Base-by-base conservation (phyloP, 176 grass and related monocot species). In the Olyra latifolia region DNA sequence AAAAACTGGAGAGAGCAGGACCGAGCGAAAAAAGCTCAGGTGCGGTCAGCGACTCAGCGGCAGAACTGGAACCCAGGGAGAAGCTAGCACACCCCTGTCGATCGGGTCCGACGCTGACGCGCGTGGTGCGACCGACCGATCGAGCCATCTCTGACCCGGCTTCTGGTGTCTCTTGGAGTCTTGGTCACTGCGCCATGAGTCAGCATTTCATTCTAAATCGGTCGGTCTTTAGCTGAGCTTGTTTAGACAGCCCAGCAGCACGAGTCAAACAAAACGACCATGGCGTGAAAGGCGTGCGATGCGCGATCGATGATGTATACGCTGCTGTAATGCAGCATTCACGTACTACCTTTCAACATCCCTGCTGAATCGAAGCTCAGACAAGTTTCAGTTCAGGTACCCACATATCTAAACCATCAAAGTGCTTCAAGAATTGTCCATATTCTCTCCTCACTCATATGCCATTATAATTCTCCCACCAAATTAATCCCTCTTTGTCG, bases 41-140 rank as follows among this genome's bases (percentile, higher is more conserved):
- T 29, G 57, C n/a, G n/a, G n/a, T n/a, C n/a, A n/a, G n/a, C n/a
- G 62, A 67, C 71, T 77, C 63, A 82, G 55, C 32, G 55, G 71
- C 69, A 65, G 8, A 39, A 73, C 44, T 67, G 79, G 71, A 74
- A 80, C 50, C 19, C 1, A 43, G 68, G 32, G 22, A 43, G 32
- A 80, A 53, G 46, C 46, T 38, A n/a, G n/a, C n/a, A 0, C 54
- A 32, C 63, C 7, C 50, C 50, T n/a, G 50, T n/a, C 7, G 27
- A 30, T 35, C 5, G 57, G 57, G 4, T 45, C 8, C 8, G 30
- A 24, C n/a, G 54, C 10, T 29, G 83, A 70, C 62, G 61, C 62
- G 49, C 19, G 72, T 68, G 28, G 5, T n/a, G 41, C 52, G 8
- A 72, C 79, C 19, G 6, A 49, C 16, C 47, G 55, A 40, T 0